A percentile compares a stretch with the other conserved stretches of the same genome.
phyloP scores from a whole-genome alignment of 306 rosid genomes.

The Lotus japonicus region DNA sequence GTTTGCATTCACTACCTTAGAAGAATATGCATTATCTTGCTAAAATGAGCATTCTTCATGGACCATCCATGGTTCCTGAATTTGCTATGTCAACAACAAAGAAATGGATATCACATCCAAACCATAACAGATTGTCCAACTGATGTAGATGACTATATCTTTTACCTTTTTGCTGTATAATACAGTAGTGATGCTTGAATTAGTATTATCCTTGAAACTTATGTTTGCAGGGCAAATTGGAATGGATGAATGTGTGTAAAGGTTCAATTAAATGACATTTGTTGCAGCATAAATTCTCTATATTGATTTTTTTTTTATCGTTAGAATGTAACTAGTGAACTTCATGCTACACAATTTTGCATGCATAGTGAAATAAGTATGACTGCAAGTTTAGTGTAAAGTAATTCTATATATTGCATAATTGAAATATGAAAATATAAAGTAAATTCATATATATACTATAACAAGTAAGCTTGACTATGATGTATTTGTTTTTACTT shows the following conservation, averaged over 20 bases:
- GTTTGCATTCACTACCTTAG: constrained; percentile 11
- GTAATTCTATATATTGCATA: not conserved
- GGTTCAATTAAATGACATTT: not conserved
- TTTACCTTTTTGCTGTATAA: constrained; percentile 6
- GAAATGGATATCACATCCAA: constrained; percentile 7
- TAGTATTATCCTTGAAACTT: not conserved
- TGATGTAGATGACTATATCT: constrained; percentile 3
- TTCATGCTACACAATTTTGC: not conserved
- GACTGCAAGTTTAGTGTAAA: not conserved
- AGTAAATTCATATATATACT: not conserved
- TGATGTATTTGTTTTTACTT: not conserved
- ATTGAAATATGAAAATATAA: not conserved
- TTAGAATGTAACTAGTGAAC: not conserved
- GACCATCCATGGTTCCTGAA: not conserved
- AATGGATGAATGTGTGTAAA: not conserved
- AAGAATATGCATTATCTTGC: not conserved
- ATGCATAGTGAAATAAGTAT: not conserved
- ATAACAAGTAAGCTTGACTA: no score
- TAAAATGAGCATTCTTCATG: not conserved
- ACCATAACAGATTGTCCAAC: not conserved
- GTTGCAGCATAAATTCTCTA: not conserved
- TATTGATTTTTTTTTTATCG: not conserved
- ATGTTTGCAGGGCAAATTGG: not conserved
- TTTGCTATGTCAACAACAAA: constrained; percentile 1
- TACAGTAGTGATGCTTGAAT: constrained; percentile 3